A percentile compares a stretch with the other conserved stretches of the same genome.
phyloP scores from a whole-genome alignment of 345 rosid species.

The Eucalyptus albens region DNA sequence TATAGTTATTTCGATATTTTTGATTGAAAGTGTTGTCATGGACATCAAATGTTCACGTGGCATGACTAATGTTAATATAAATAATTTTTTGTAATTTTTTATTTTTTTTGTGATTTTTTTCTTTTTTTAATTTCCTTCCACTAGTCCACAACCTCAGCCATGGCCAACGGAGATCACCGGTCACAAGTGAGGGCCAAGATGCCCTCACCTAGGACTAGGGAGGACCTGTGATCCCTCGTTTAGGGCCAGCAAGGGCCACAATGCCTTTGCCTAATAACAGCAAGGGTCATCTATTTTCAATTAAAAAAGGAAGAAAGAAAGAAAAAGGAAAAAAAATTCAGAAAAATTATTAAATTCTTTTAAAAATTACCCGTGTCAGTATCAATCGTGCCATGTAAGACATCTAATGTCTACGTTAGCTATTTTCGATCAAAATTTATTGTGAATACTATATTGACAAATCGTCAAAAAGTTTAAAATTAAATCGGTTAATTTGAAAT shows the following conservation, averaged over 20 bases:
- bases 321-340: too few species aligned
- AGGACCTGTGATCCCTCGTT: accelerated
- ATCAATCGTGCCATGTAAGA: accelerated
- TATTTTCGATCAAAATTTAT: background rate
- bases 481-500: background rate
- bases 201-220: background rate
- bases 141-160: accelerated
- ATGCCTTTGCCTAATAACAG: background rate
- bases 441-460: background rate
- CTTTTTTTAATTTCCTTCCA: background rate
- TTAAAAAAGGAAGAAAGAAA: too few species aligned
- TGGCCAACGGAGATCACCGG: accelerated
- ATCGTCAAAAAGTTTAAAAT: background rate
- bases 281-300: background rate
- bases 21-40: accelerated
- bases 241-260: background rate
- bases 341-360: background rate
- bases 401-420: accelerated
- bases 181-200: background rate
- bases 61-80: accelerated
- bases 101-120: background rate
- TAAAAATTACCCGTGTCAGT: accelerated
- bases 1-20: background rate
- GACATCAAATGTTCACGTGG: too few species aligned
- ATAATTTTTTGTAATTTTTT: background rate